Evolutionary conservation across 441 rosid genomes (phyloP).

Genomic region (Monsonia emarginata): DNA sequence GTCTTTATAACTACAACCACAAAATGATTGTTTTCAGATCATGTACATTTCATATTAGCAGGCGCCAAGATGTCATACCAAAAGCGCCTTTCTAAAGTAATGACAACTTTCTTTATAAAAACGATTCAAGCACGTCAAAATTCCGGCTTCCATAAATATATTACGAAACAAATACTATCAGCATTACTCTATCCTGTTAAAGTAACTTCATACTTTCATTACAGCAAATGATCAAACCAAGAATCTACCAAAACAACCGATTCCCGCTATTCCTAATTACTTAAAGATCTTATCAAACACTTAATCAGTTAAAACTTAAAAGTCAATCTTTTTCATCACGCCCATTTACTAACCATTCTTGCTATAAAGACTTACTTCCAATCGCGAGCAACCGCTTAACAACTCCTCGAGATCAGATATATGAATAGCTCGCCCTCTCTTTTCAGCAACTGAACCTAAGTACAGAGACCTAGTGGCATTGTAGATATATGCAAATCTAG

Average conservation of each 20-base stretch:
- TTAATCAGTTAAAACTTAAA: background rate
- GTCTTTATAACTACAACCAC: background rate
- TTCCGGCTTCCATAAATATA: background rate
- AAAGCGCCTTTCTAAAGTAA: background rate
- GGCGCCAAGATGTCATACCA: background rate
- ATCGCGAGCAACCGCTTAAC: conserved; percentile 56
- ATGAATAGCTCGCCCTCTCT: conserved; percentile 56
- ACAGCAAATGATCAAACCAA: background rate
- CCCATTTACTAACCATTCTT: background rate
- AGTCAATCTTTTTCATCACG: background rate
- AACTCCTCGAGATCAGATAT: conserved; percentile 67
- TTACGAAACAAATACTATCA: background rate
- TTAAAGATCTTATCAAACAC: background rate
- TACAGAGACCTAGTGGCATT: conserved; percentile 46
- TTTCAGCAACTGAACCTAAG: conserved; percentile 78
- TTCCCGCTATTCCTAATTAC: background rate
- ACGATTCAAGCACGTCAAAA: background rate
- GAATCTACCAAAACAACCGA: background rate
- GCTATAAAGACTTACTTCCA: conserved; percentile 61
- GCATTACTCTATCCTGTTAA: background rate
- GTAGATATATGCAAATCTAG: conserved; percentile 18
- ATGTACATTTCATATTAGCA: background rate
- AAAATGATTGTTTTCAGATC: background rate
- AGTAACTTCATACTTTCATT: background rate
- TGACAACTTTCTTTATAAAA: background rate